A percentile compares a stretch with the other conserved stretches of the same genome.
Conservation (phyloP, 805 yeast genomes). For the Lipomyces yamadae region DNA sequence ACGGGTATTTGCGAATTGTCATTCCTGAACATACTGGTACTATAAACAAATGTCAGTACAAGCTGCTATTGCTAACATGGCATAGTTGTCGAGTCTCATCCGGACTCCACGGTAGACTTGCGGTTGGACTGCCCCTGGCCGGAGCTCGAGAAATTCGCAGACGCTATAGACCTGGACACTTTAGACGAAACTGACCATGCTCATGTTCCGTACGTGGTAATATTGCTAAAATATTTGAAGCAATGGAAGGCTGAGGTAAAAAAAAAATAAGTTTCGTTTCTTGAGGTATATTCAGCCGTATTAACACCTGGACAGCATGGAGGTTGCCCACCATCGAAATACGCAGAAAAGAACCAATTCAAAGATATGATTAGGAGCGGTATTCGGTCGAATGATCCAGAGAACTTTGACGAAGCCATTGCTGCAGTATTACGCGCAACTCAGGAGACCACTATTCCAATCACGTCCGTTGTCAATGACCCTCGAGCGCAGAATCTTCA, state of each 20-base stretch:
- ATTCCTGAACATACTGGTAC: constrained; percentile 62
- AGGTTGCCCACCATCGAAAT: constrained; percentile 44
- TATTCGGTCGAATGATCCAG: constrained; percentile 49
- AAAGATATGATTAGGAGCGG: constrained; percentile 49
- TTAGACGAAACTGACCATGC: constrained; percentile 54
- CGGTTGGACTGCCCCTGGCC: constrained; percentile 75
- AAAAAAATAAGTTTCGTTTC: constrained; percentile 35
- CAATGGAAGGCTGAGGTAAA: constrained; percentile 46
- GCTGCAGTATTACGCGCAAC: constrained; percentile 53
- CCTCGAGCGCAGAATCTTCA: constrained; percentile 22
- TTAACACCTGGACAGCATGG: constrained; percentile 31
- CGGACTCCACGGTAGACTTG: constrained; percentile 64
- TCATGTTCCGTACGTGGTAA: constrained; percentile 70
- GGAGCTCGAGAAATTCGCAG: constrained; percentile 58
- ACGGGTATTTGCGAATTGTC: constrained; percentile 61
- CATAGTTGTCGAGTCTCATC: constrained; percentile 67
- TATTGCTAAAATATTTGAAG: constrained; percentile 61
- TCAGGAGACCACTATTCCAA: constrained; percentile 45
- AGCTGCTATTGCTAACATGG: not conserved
- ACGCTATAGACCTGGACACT: constrained; percentile 54
- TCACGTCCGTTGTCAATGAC: constrained; percentile 32
- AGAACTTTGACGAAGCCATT: constrained; percentile 60
- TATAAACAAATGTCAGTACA: not conserved
- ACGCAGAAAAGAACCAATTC: constrained; percentile 50
- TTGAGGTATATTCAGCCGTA: constrained; percentile 31